Base-by-base conservation (phyloP, 148 eudicot species). In the Nepenthes gracilis region DNA sequence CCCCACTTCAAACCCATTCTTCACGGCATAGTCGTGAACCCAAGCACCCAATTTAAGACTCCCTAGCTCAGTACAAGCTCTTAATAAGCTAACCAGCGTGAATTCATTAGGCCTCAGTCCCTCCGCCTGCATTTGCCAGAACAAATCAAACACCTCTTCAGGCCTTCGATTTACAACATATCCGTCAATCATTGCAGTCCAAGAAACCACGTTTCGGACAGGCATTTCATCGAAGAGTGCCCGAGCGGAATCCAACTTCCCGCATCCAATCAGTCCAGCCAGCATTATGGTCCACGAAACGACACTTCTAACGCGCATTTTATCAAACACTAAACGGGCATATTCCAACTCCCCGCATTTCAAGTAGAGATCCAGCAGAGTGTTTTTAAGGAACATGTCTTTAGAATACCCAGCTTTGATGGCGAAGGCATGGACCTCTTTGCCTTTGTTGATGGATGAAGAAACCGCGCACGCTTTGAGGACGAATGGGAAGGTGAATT, bases 221-320 rank as follows among this genome's bases (percentile, higher is more conserved):
- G 81, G 81, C 91, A 85, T 85, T 68, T 58, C 64, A 43, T 80
- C 80, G 58, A 85, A 82, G 60, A 85, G 0, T 11, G 13, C 12
- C 55, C 75, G 62, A 14, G 87, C 87, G 62, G 58, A 43, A 65
- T 80, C 83, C 67, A 85, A 36, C 32, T 79, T 72, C 60, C 78
- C 83, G 53, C 13, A 63, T 9, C 43, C 61, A 36, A 85, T 69
- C 55, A 82, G 73, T 73, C 87, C 87, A n/a, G 85, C 32, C 32
- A 85, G 62, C 78, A 82, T 59, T 2, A 83, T 85, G 2, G 91
- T 85, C 91, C 87, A 82, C 5, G 91, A 79, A 9, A 85, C 87
- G 35, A 85, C 79, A 61, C 54, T 85, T 65, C 77, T 80, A 40
- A 63, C 78, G 54, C 74, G 67, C 85, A 82, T 85, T 72, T 75